Conservation (phyloP, 306 rosid genomes). For the Vigna reflexopilosa region DNA sequence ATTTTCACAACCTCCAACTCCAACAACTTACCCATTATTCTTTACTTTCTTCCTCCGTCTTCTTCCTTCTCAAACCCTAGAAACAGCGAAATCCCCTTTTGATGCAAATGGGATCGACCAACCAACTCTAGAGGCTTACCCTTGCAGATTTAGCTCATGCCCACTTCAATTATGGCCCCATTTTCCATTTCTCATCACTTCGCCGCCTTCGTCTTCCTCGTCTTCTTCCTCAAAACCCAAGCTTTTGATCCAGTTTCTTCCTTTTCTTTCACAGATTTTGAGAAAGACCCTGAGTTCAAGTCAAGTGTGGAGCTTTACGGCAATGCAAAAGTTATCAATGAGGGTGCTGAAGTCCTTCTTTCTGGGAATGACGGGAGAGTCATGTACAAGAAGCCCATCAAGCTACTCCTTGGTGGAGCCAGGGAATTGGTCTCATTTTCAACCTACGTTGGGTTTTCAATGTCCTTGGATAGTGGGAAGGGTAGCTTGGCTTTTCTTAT, state of each 20-base stretch:
- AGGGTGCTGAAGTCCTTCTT: conserved; percentile 67
- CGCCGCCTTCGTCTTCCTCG: conserved; percentile 46
- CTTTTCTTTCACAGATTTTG: conserved; percentile 69
- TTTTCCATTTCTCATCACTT: conserved; percentile 52
- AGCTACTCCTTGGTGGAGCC: conserved; percentile 65
- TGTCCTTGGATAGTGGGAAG: conserved; percentile 50
- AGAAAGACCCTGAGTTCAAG: conserved; percentile 59
- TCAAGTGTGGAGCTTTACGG: conserved; percentile 68
- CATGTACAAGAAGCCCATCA: conserved; percentile 71
- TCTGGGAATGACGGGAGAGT: conserved; percentile 62
- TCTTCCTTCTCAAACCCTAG: conserved; percentile 70
- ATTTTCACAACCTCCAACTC: conserved; percentile 80
- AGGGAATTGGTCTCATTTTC: conserved; percentile 70
- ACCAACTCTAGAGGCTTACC: conserved; percentile 46
- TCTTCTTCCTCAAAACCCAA: conserved; percentile 58
- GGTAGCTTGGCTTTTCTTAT: conserved; percentile 78
- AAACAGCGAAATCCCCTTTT: conserved; percentile 46
- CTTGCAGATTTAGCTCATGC: conserved; percentile 57
- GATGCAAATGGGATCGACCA: conserved; percentile 60
- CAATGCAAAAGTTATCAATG: conserved; percentile 65
- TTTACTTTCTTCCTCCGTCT: conserved; percentile 67
- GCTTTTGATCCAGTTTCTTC: conserved; percentile 54
- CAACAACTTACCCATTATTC: conserved; percentile 63
- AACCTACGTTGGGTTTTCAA: conserved; percentile 71
- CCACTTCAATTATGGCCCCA: conserved; percentile 71